Base-by-base conservation (phyloP, 345 rosid genomes). In the Gossypium longicalyx region DNA sequence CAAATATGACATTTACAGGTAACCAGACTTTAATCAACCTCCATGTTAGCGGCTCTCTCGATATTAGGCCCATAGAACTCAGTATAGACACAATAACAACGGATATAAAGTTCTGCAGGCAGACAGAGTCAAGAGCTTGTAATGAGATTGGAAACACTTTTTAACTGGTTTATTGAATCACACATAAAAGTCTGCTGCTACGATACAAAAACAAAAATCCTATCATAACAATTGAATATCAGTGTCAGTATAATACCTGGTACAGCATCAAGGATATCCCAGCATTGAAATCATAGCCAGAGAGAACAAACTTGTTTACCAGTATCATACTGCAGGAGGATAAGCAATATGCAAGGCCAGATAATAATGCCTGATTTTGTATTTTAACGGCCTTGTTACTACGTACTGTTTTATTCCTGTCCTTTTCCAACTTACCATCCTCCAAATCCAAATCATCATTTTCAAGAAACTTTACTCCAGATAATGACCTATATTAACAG, bases 311-410 rank as follows among this genome's bases (percentile, higher is more conserved):
- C 78, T 95, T 95, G 88, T 93, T 95, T 51, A 90, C 94, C 63
- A 95, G 86, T 76, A 95, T 95, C 99, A 95, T 95, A 72, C 98
- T 88, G 84, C 99, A 95, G 78, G 99, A 95, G 45, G 98, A 93
- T 72, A 91, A 71, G 86, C 99, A 93, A 74, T 95, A 95, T 47
- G 99, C 97, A 76, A 90, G 84, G 80, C 98, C 97, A 2, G 98
- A 84, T 69, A 91, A 76, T 79, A 95, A 85, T 73, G 98, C 97
- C 82, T 88, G 89, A 69, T 95, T 93, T 79, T 80, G 87, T 77
- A 91, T 62, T 86, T 78, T 87, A 71, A 73, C 52, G 72, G 79
- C 61, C 71, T 70, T 87, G 80, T 66, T 83, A 72, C 77, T 73
- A 53, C 83, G 85, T 72, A 59, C 54, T 27, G 83, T 76, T 73